Percentiles rank a stretch among this genome's conserved stretches.
These are phyloP conservation scores for Elsinoe fawcettii DNA, from an alignment of 2,329 filamentous ascomycete genomes.

Conservation along the genomic window DNA sequence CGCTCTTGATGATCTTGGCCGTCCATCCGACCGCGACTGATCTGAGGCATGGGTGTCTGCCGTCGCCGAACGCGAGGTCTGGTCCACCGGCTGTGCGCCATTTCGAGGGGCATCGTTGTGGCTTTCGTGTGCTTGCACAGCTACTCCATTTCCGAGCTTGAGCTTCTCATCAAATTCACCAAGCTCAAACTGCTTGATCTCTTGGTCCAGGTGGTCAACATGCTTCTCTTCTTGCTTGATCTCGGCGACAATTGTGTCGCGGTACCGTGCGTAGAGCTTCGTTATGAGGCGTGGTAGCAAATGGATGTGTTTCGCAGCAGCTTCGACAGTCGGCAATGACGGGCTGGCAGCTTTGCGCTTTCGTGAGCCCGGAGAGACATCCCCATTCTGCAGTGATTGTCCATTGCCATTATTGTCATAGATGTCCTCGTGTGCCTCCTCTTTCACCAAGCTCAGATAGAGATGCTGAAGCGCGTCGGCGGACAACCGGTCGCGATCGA, in stretches of 20 bases:
- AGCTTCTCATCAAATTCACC: conserved; percentile 46
- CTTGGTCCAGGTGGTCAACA: conserved; percentile 55
- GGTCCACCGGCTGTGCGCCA: not conserved
- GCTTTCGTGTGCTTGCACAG: not conserved
- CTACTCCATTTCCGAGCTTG: conserved; percentile 8
- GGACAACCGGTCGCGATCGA: conserved; percentile 65
- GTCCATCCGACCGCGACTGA: not conserved
- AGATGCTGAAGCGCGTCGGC: conserved; percentile 71
- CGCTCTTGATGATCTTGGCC: not conserved
- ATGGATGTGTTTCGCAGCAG: conserved; percentile 58
- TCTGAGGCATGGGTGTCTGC: not conserved
- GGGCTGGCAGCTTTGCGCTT: conserved; percentile 69
- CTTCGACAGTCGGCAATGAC: conserved; percentile 55
- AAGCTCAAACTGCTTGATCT: conserved; percentile 62
- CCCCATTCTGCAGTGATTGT: conserved; percentile 32
- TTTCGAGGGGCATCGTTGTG: not conserved
- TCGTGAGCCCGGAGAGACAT: conserved; percentile 46
- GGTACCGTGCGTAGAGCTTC: conserved; percentile 68
- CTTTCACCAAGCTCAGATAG: conserved; percentile 67
- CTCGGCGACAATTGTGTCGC: conserved; percentile 58
- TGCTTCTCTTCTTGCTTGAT: conserved; percentile 67
- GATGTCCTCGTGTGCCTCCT: conserved; percentile 50
- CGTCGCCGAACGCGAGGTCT: not conserved
- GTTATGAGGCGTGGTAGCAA: conserved; percentile 64
- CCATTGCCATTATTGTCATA: conserved; percentile 21